These are phyloP conservation scores for carrot (Daucus carota) DNA, from an alignment of 129 eudicot genomes.

Conservation along the genomic window DH1_v3.0 NC_030384.2:30673001-30673500, in stretches of 20 bases:
- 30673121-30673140: neutral
- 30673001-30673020: neutral
- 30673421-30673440: neutral
- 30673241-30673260: no score
- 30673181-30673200: no score
- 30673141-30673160: neutral
- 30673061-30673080: neutral
- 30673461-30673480: conserved; percentile 4
- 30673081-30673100: neutral
- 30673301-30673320: neutral
- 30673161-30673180: neutral
- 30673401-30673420: conserved; percentile 6
- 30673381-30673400: neutral
- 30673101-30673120: neutral
- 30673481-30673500: neutral
- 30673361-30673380: neutral
- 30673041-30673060: neutral
- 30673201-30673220: no score
- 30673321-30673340: neutral
- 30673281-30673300: neutral
- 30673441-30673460: neutral
- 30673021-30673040: neutral
- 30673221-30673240: no score
- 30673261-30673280: no score
- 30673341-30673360: neutral